Percentiles rank a stretch among this genome's conserved stretches.
These are phyloP conservation scores for Sphaerulina musiva DNA, from an alignment of 2,329 filamentous ascomycete species.

Conservation along the genomic window DNA sequence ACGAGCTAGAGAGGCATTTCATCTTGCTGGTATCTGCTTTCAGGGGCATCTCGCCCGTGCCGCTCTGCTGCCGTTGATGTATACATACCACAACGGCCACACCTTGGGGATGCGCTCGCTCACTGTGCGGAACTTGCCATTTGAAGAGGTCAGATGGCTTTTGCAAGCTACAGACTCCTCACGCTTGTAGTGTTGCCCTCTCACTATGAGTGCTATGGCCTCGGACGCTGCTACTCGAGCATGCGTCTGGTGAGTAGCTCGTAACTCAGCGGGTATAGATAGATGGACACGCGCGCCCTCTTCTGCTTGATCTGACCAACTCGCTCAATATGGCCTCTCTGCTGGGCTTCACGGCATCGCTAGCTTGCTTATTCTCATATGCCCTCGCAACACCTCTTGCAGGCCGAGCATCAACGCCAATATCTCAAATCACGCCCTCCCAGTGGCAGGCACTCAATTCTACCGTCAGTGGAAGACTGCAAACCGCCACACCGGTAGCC, in stretches of 20 bases:
- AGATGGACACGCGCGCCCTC: background rate
- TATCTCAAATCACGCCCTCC: constrained; percentile 8
- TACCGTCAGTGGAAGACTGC: constrained; percentile 15
- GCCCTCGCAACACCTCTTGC: background rate
- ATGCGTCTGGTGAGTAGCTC: too few relatives aligned
- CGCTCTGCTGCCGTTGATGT: background rate
- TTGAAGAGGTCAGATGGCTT: background rate
- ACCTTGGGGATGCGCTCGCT: background rate
- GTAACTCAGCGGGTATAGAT: background rate
- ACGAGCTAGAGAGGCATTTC: background rate
- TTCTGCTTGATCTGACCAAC: background rate
- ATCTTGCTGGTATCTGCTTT: background rate
- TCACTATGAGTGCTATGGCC: too few relatives aligned
- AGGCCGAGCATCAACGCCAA: background rate
- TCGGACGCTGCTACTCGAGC: too few relatives aligned
- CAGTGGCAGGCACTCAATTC: constrained; percentile 20
- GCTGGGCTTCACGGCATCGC: background rate
- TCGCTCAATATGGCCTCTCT: background rate
- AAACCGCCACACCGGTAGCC: constrained; percentile 11
- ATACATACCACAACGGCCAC: too few relatives aligned
- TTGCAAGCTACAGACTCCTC: background rate
- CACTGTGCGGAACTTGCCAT: background rate
- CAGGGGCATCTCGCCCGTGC: background rate
- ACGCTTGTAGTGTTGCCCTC: background rate
- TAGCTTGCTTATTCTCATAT: background rate